Percentiles rank a stretch among this genome's conserved stretches.
Evolutionary conservation across 2,329 filamentous ascomycete genomes (phyloP).

Genomic region (Aspergillus sojae): DNA sequence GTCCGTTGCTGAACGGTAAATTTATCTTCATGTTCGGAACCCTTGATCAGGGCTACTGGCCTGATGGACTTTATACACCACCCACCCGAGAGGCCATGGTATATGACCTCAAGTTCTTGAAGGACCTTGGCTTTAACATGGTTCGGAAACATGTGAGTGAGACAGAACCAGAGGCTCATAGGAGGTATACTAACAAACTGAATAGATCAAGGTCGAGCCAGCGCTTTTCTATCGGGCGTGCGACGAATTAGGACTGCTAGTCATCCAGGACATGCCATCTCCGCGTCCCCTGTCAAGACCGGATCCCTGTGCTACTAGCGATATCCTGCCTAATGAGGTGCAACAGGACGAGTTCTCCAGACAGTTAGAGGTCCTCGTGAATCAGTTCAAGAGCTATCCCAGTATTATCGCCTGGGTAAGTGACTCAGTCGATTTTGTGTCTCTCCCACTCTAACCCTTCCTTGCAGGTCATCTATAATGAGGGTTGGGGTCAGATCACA

Average conservation of each 20-base stretch:
- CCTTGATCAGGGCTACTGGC: slow-evolving; percentile 72
- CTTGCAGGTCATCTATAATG: slow-evolving; percentile 67
- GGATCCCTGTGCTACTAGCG: slow-evolving; percentile 18
- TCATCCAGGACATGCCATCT: slow-evolving; percentile 74
- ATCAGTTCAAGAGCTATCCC: slow-evolving; percentile 66
- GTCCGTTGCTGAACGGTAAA: slow-evolving; percentile 69
- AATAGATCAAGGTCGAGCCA: slow-evolving; percentile 66
- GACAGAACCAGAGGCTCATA: background rate
- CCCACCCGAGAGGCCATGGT: slow-evolving; percentile 69
- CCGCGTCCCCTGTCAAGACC: slow-evolving; percentile 47
- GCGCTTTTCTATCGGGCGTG: slow-evolving; percentile 70
- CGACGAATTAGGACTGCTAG: slow-evolving; percentile 65
- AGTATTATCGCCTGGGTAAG: slow-evolving; percentile 66
- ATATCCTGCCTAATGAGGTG: slow-evolving; percentile 40
- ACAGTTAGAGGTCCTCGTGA: slow-evolving; percentile 63
- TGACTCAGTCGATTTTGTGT: background rate
- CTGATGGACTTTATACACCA: slow-evolving; percentile 67
- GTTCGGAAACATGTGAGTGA: slow-evolving; percentile 66
- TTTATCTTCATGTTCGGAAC: slow-evolving; percentile 70
- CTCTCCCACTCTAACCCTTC: background rate
- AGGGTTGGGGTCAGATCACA: slow-evolving; percentile 68
- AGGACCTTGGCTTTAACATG: slow-evolving; percentile 70
- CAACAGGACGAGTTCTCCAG: slow-evolving; percentile 68
- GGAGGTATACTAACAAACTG: background rate
- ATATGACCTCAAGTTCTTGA: slow-evolving; percentile 66